Conservation (phyloP, 345 rosid species). For the Euphorbia tirucalli region DNA sequence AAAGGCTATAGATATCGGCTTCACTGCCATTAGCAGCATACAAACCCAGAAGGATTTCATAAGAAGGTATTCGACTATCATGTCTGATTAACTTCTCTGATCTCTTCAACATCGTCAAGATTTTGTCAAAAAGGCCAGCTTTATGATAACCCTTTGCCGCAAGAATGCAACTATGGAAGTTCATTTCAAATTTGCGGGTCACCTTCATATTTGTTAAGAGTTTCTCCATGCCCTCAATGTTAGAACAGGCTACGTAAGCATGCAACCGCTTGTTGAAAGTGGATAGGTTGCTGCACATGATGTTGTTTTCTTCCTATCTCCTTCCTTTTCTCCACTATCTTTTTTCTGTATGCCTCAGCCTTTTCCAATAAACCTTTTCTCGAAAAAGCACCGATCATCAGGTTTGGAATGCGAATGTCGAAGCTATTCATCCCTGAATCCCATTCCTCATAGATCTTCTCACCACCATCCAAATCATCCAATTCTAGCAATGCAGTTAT, state of each 20-base stretch:
- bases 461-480: neutral
- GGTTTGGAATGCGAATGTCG: neutral
- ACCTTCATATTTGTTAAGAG: neutral
- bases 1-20: slow-evolving; percentile 19
- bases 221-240: slow-evolving; percentile 7
- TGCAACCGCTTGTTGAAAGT: neutral
- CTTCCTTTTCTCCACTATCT: neutral
- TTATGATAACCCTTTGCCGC: slow-evolving; percentile 31
- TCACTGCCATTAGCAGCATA: slow-evolving; percentile 18
- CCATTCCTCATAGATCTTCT: neutral
- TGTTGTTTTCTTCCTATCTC: neutral
- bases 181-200: neutral
- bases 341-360: neutral
- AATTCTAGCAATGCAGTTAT: neutral
- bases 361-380: neutral
- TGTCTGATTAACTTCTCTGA: slow-evolving; percentile 18
- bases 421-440: neutral
- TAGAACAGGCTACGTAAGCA: neutral
- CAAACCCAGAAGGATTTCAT: slow-evolving; percentile 15
- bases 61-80: neutral
- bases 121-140: slow-evolving; percentile 18
- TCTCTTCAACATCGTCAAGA: slow-evolving; percentile 22
- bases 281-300: neutral
- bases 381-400: neutral
- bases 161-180: slow-evolving; percentile 11